Conservation (phyloP, 2,329 filamentous ascomycete genomes). For the Chalara sp. region DNA sequence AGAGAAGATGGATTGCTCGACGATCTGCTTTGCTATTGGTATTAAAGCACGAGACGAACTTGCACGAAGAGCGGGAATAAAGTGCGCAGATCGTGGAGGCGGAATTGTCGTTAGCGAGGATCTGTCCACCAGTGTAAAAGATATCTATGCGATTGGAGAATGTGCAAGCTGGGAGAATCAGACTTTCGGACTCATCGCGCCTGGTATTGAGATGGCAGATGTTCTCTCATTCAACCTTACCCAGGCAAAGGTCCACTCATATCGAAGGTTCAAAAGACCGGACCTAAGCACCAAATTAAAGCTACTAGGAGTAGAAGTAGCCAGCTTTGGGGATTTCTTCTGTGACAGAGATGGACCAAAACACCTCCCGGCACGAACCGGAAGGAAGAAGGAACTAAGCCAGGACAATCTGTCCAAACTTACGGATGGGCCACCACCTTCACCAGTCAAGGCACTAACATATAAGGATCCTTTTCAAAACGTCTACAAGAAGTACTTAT, state of each 20-base stretch:
- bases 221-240: conserved; percentile 88
- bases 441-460: conserved; percentile 72
- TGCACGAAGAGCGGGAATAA: conserved; percentile 61
- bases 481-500: conserved; percentile 91
- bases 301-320: conserved; percentile 82
- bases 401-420: conserved; percentile 37
- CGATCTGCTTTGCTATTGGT: conserved; percentile 85
- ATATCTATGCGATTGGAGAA: conserved; percentile 84
- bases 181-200: conserved; percentile 83
- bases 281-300: conserved; percentile 91
- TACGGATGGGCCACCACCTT: conserved; percentile 47
- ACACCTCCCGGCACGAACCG: conserved; percentile 56
- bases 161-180: conserved; percentile 86
- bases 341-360: conserved; percentile 79
- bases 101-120: conserved; percentile 62
- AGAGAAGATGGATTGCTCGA: conserved; percentile 67
- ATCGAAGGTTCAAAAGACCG: conserved; percentile 68
- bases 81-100: conserved; percentile 64
- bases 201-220: conserved; percentile 88
- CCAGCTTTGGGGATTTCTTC: conserved; percentile 91
- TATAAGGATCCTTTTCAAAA: conserved; percentile 86
- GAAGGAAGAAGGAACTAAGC: conserved; percentile 35
- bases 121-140: conserved; percentile 63
- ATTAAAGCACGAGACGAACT: conserved; percentile 77
- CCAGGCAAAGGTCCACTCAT: conserved; percentile 65